A percentile compares a stretch with the other conserved stretches of the same genome.
These are phyloP conservation scores for Linderina pennispora DNA, from an alignment of 192 early-diverging fungal species.

Conservation along the genomic window DNA sequence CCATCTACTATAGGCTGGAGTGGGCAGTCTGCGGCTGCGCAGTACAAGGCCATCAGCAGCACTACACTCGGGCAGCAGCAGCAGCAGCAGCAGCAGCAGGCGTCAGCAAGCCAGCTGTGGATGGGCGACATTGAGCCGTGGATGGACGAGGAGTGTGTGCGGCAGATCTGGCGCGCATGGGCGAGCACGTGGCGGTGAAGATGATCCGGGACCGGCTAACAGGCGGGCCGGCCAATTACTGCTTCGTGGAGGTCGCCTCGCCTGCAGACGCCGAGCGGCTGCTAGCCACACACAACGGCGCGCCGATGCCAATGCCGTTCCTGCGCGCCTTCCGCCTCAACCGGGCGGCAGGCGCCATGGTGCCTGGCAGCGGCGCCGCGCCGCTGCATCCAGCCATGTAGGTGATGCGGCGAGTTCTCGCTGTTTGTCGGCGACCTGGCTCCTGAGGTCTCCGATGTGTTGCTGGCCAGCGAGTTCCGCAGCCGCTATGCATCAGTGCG, in stretches of 20 bases:
- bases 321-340: constrained; percentile 85
- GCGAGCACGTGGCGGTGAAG: constrained; percentile 86
- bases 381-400: constrained; percentile 10
- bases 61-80: neutral
- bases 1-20: neutral
- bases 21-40: no score
- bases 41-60: neutral
- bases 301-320: constrained; percentile 70
- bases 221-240: constrained; percentile 76
- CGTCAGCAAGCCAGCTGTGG: constrained; percentile 48
- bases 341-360: constrained; percentile 92
- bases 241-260: constrained; percentile 82
- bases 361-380: constrained; percentile 47
- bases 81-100: neutral
- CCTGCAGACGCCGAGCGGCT: constrained; percentile 63
- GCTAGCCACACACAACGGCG: constrained; percentile 69
- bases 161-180: constrained; percentile 73
- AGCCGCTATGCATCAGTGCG: constrained; percentile 78
- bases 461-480: constrained; percentile 69
- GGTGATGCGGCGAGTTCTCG: constrained; percentile 75
- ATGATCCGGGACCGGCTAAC: constrained; percentile 91
- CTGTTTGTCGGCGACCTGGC: constrained; percentile 97
- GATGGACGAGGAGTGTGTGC: constrained; percentile 95
- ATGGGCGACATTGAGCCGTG: constrained; percentile 96
- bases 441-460: constrained; percentile 77